Conservation (phyloP, 176 grass and related monocot species). For the Tillandsia leiboldiana region DNA sequence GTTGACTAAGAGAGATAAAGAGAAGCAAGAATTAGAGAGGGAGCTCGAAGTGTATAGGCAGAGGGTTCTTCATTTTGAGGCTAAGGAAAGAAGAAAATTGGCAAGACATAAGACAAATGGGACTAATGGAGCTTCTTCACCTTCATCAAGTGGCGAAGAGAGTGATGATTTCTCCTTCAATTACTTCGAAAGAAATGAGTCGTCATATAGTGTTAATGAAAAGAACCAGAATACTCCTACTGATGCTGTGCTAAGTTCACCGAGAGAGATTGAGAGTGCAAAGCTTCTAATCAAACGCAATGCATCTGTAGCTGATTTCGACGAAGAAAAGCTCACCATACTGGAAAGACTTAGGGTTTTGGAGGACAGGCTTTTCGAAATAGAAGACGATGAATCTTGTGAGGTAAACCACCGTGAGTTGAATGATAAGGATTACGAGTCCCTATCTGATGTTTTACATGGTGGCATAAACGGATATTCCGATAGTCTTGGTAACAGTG, state of each 20-base stretch:
- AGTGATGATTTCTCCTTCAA: constrained; percentile 59
- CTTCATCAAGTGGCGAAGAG: constrained; percentile 77
- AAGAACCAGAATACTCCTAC: constrained; percentile 45
- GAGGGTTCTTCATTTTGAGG: constrained; percentile 63
- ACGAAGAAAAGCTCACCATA: constrained; percentile 81
- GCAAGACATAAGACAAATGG: constrained; percentile 45
- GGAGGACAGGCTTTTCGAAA: constrained; percentile 68
- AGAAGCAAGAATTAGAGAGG: constrained; percentile 78
- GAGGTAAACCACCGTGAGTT: constrained; percentile 34
- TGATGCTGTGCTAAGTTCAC: constrained; percentile 40
- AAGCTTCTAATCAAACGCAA: constrained; percentile 44
- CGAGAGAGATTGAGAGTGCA: constrained; percentile 27
- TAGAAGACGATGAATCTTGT: constrained; percentile 57
- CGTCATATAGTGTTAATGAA: constrained; percentile 45
- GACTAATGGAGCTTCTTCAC: constrained; percentile 47
- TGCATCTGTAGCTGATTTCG: constrained; percentile 63
- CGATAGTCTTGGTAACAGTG: constrained; percentile 23
- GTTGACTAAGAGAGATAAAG: constrained; percentile 81
- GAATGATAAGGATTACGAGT: constrained; percentile 30
- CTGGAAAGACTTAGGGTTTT: constrained; percentile 74
- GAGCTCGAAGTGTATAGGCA: constrained; percentile 54
- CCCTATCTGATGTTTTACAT: constrained; percentile 31
- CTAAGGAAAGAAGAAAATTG: constrained; percentile 45
- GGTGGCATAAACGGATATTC: neutral
- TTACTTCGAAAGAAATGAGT: constrained; percentile 54